These are phyloP conservation scores for Solanum ossicruentum DNA, from an alignment of 257 asterid genomes.

Conservation along the genomic window DNA sequence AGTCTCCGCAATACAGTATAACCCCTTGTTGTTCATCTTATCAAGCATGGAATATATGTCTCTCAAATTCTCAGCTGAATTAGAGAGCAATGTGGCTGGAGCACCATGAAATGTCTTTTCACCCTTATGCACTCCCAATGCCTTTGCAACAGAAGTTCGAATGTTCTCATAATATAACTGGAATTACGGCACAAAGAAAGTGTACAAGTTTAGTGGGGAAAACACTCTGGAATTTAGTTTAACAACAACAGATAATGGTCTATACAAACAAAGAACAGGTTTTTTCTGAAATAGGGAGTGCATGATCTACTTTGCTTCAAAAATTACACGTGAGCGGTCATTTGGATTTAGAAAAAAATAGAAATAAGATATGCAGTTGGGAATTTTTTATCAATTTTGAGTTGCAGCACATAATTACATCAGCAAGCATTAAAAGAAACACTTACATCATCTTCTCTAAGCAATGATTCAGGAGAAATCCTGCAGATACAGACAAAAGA, in stretches of 20 bases:
- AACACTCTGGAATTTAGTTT: not conserved
- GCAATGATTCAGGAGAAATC: constrained; percentile 50
- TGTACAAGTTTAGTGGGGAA: not conserved
- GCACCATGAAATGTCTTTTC: constrained; percentile 4
- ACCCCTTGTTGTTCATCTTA: constrained; percentile 51
- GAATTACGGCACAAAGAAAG: not conserved
- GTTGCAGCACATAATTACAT: not conserved
- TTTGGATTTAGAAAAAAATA: not conserved
- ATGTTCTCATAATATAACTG: constrained; percentile 55
- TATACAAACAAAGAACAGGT: not conserved
- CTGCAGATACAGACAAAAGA: constrained; percentile 24
- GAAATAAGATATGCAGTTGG: not conserved
- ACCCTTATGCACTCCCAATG: constrained; percentile 25
- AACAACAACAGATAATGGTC: not conserved
- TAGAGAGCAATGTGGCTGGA: constrained; percentile 13
- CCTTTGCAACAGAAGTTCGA: constrained; percentile 33
- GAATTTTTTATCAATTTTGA: not conserved
- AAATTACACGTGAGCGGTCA: not conserved
- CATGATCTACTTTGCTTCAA: not conserved
- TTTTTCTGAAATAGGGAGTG: not conserved
- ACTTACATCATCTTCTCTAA: constrained; percentile 81
- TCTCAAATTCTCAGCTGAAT: constrained; percentile 14
- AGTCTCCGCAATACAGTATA: constrained; percentile 29
- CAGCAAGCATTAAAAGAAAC: not conserved
- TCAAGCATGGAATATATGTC: constrained; percentile 33